phyloP scores from a whole-genome alignment of 75 land plant species.

The Picea sitchensis region DNA sequence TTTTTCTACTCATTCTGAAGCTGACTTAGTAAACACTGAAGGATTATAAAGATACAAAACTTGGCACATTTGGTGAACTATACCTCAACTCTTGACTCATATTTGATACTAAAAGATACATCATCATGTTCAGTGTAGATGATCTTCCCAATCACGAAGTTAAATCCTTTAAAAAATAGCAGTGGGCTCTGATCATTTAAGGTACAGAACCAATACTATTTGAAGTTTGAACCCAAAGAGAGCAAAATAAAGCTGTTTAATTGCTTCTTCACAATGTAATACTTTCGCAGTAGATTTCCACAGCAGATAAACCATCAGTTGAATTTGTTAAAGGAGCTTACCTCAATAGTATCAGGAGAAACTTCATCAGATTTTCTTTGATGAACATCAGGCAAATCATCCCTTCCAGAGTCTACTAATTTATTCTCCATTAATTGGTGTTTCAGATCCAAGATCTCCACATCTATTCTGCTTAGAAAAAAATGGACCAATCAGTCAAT shows the following conservation, averaged over 20 bases:
- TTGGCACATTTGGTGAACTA: background rate
- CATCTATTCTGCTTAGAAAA: conserved; percentile 8
- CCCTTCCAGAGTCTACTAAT: background rate
- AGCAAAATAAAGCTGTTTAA: background rate
- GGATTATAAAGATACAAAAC: background rate
- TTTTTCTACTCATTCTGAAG: no score
- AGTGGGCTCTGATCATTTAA: background rate
- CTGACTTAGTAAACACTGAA: background rate
- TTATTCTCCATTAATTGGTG: background rate
- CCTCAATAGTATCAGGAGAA: background rate
- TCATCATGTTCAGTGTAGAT: no score
- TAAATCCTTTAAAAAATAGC: background rate
- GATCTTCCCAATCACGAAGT: no score
- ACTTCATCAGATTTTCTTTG: background rate
- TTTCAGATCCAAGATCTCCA: conserved; percentile 6
- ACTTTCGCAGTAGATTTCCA: background rate
- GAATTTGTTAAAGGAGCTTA: background rate
- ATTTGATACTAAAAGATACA: background rate
- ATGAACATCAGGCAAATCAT: background rate
- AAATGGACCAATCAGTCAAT: background rate
- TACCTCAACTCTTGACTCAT: background rate
- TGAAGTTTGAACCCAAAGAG: background rate
- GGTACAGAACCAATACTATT: background rate
- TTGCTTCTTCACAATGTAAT: background rate
- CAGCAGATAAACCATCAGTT: background rate